Percentiles rank a stretch among this genome's conserved stretches.
phyloP scores from a whole-genome alignment of 2,329 filamentous ascomycete genomes.

The Phoma sp. region DNA sequence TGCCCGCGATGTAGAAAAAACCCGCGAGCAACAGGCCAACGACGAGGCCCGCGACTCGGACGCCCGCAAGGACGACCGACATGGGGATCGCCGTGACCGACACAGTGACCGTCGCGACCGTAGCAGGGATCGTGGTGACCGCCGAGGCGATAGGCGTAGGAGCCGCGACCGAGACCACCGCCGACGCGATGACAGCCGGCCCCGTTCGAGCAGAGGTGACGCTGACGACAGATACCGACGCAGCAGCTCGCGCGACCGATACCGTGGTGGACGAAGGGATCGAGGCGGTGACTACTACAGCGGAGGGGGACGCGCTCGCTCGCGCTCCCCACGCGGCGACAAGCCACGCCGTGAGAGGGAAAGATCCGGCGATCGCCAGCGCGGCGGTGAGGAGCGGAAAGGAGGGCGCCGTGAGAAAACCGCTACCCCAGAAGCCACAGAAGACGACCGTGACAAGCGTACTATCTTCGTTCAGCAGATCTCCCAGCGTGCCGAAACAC shows the following conservation, averaged over 20 bases:
- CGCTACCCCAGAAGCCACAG: conserved; percentile 77
- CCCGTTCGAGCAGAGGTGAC: conserved; percentile 46
- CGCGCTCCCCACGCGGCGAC: conserved; percentile 51
- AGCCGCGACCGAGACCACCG: conserved; percentile 44
- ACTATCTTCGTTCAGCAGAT: conserved; percentile 99
- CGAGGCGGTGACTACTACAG: conserved; percentile 52
- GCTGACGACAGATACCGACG: conserved; percentile 46
- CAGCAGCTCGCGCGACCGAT: conserved; percentile 39
- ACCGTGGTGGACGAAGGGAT: conserved; percentile 36
- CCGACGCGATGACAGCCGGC: conserved; percentile 40
- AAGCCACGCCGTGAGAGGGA: conserved; percentile 62
- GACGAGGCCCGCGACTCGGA: conserved; percentile 40
- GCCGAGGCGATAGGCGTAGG: conserved; percentile 42
- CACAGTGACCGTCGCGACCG: conserved; percentile 37
- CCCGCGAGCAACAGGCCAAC: conserved; percentile 25
- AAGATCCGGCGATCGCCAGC: conserved; percentile 54
- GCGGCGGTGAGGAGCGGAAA: conserved; percentile 51
- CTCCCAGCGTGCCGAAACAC: conserved; percentile 88
- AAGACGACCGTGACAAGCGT: conserved; percentile 94
- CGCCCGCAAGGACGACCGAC: conserved; percentile 37
- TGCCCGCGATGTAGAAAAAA: conserved; percentile 32
- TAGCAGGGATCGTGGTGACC: conserved; percentile 36
- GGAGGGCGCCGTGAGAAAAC: conserved; percentile 51
- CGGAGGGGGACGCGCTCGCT: conserved; percentile 45
- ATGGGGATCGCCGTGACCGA: conserved; percentile 34